phyloP scores from a whole-genome alignment of 371 early-diverging fungal genomes.

The Amoeboaphelidium protococcarum region DNA sequence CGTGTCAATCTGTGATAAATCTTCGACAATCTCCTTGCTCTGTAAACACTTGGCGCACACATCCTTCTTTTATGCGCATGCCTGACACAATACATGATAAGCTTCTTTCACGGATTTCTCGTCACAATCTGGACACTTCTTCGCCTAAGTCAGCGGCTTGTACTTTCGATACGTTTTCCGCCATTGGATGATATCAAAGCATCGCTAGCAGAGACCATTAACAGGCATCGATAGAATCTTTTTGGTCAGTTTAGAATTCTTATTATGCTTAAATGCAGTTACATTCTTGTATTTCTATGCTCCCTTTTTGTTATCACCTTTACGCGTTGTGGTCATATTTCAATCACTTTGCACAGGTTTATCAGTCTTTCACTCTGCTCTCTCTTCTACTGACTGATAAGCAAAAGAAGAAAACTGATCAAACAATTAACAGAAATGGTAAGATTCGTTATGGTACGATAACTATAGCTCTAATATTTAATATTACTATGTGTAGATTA shows the following conservation, averaged over 20 bases:
- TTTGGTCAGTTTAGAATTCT: conserved; percentile 43
- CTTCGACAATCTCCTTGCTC: too few relatives aligned
- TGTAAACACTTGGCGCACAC: conserved; percentile 84
- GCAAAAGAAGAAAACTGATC: too few relatives aligned
- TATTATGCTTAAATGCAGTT: conserved; percentile 60
- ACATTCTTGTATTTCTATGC: conserved; percentile 70
- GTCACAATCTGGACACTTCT: conserved; percentile 59
- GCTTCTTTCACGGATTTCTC: conserved; percentile 68
- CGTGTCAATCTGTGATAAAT: too few relatives aligned
- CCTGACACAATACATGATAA: conserved; percentile 76
- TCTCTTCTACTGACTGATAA: too few relatives aligned
- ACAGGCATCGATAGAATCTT: conserved; percentile 47
- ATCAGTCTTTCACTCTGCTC: too few relatives aligned
- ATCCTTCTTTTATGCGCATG: conserved; percentile 42
- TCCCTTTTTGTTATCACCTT: conserved; percentile 33
- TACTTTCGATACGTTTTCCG: conserved; percentile 82
- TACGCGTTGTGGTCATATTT: conserved; percentile 21
- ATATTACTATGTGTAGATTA: conserved; percentile 35
- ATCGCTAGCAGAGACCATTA: conserved; percentile 59
- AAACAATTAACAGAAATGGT: too few relatives aligned
- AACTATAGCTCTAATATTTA: too few relatives aligned
- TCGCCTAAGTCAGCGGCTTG: conserved; percentile 70
- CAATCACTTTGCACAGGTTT: too few relatives aligned
- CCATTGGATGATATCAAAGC: conserved; percentile 53
- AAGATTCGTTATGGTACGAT: too few relatives aligned